Base-by-base conservation (phyloP, 2,329 filamentous ascomycete genomes). In the Cladosporium sp. region DNA sequence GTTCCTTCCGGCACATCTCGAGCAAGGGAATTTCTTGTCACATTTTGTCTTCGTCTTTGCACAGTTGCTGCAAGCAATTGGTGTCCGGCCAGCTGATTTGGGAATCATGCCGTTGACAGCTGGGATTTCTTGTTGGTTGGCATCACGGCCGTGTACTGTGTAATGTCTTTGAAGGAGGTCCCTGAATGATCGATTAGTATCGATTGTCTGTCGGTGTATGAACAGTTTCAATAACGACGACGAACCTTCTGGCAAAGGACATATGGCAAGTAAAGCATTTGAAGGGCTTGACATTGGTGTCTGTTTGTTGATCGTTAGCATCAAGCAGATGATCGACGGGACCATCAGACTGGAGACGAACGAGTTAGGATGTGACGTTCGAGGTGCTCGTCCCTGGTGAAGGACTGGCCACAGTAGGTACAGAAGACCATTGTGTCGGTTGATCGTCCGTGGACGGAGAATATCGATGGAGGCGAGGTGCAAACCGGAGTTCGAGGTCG, bases 211-310 rank as follows among this genome's bases (percentile, higher is more conserved):
- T 1, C 14, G 11, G 15, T 34, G 30, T 9, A 19, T 15, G n/a
- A 30, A 15, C 25, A 3, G 1, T 14, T 34, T 2, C 11, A 19
- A 25, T 17, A 8, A 45, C 2, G 40, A 55, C 25, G 17, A 73
- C 76, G 59, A 67, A 81, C 79, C 78, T 74, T 63, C 79, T 72
- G 63, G 79, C 78, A 65, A 81, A 81, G 59, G 78, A 80, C 79
- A 81, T 81, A 61, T 81, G 78, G 65, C 79, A 81, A 37, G 77
- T 80, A 60, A 78, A 79, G 69, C 79, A 81, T 70, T 80, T 81
- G 74, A 80, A 81, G 2, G 79, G 79, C 69, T 81, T 81, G n/a
- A 81, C 77, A 66, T 81, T 80, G 57, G 78, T 81, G 63, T 81
- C 78, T 80, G 64, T 9, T 49, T 42, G 28, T 28, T 14, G 15